phyloP scores from a whole-genome alignment of 1,284 basidiomycete genomes.

The Farysia itapuensis region DNA sequence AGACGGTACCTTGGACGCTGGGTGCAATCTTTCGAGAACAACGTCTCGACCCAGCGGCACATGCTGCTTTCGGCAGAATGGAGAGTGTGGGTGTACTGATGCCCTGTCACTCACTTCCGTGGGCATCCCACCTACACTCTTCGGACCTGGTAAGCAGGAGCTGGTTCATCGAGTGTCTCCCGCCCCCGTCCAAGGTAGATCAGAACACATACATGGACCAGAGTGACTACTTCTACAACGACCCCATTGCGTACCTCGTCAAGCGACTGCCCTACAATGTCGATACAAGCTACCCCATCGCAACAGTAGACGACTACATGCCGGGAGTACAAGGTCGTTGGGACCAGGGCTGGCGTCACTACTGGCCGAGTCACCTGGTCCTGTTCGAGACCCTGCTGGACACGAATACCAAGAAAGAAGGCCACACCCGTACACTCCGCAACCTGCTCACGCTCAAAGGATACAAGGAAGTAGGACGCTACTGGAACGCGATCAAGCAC shows the following conservation, averaged over 20 bases:
- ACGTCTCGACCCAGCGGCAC: constrained; percentile 5
- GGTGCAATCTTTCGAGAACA: constrained; percentile 15
- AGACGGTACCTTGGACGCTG: constrained; percentile 25
- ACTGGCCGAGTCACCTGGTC: constrained; percentile 78
- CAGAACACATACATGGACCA: constrained; percentile 72
- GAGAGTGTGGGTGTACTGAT: constrained; percentile 78
- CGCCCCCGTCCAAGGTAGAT: constrained; percentile 2
- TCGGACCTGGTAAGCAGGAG: constrained; percentile 15
- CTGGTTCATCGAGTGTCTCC: constrained; percentile 49
- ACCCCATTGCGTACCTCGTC: constrained; percentile 71
- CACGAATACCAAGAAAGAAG: constrained; percentile 20
- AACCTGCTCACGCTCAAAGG: constrained; percentile 66
- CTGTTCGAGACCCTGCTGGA: constrained; percentile 74
- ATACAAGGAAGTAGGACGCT: constrained; percentile 70
- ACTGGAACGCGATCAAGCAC: constrained; percentile 73
- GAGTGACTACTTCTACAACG: constrained; percentile 77
- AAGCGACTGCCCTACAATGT: constrained; percentile 70
- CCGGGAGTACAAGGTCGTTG: not conserved
- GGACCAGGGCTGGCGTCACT: constrained; percentile 66
- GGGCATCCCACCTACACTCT: constrained; percentile 81
- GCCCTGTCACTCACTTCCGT: constrained; percentile 98
- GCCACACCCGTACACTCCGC: constrained; percentile 60
- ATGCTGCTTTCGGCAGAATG: constrained; percentile 31
- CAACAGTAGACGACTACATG: not conserved
- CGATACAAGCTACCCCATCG: constrained; percentile 68